Evolutionary conservation across 352 stramenopile species (phyloP).

Genomic region (Phytophthora tubulina): DNA sequence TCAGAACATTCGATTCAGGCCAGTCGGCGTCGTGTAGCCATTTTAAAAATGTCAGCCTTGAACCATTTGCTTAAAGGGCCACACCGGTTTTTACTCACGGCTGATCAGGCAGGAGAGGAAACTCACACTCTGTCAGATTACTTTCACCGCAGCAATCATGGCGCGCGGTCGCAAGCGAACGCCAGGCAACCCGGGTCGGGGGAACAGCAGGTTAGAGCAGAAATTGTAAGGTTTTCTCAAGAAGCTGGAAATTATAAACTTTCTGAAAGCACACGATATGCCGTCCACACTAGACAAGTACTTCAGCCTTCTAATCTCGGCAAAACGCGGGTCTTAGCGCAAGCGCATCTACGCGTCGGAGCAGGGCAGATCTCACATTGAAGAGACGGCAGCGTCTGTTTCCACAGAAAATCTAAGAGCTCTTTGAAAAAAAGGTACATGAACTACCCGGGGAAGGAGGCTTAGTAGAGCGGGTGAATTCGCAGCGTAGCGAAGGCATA

Average conservation of each 20-base stretch:
- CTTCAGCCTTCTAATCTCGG: neutral
- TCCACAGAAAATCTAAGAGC: constrained; percentile 4
- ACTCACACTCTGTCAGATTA: neutral
- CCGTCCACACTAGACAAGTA: constrained; percentile 5
- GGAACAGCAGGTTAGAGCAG: neutral
- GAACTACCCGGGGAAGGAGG: neutral
- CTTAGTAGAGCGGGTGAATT: too few species aligned
- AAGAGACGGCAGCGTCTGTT: neutral
- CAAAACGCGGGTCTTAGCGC: neutral
- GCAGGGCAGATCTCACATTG: neutral
- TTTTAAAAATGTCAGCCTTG: neutral
- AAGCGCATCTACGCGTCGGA: constrained; percentile 10
- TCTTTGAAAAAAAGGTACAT: neutral
- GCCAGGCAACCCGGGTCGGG: neutral
- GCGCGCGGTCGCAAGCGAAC: constrained; percentile 7
- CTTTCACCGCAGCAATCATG: neutral
- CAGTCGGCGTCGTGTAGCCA: constrained; percentile 3
- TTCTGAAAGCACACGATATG: neutral
- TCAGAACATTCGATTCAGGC: neutral
- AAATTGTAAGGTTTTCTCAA: neutral
- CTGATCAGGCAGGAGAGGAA: neutral
- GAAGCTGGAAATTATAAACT: constrained; percentile 11
- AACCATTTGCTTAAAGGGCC: constrained; percentile 3
- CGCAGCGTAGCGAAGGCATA: too few species aligned
- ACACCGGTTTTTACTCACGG: constrained; percentile 6